These are phyloP conservation scores for Gentiana straminea DNA, from an alignment of 257 asterid species.

Conservation along the genomic window DNA sequence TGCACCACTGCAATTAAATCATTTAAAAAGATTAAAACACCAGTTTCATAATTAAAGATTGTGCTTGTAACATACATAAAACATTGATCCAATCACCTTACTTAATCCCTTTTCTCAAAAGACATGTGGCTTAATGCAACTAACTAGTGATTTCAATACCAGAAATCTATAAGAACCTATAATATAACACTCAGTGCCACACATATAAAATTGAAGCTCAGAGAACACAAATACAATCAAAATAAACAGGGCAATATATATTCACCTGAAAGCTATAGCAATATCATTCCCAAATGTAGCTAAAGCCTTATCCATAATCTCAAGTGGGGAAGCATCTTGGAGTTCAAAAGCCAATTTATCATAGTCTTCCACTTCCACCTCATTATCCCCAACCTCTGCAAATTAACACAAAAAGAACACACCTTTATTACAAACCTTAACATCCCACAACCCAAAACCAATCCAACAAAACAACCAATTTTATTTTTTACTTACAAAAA, in stretches of 20 bases:
- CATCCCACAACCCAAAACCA: background rate
- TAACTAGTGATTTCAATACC: too few relatives aligned
- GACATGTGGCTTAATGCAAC: too few relatives aligned
- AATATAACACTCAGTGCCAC: too few relatives aligned
- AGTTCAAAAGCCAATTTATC: slow-evolving; percentile 47
- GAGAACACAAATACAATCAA: background rate
- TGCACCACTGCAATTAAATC: slow-evolving; percentile 52
- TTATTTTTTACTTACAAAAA: too few relatives aligned
- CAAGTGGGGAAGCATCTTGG: slow-evolving; percentile 59
- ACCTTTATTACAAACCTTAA: background rate
- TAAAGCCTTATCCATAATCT: slow-evolving; percentile 69
- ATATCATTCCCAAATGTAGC: slow-evolving; percentile 57
- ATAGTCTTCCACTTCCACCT: slow-evolving; percentile 39
- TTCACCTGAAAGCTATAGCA: slow-evolving; percentile 83
- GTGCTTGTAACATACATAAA: background rate
- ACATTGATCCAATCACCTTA: too few relatives aligned
- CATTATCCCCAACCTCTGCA: slow-evolving; percentile 30
- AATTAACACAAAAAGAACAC: background rate
- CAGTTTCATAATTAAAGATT: too few relatives aligned
- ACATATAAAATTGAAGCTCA: too few relatives aligned
- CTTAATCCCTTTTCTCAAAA: too few relatives aligned
- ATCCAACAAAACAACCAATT: background rate
- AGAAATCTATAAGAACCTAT: too few relatives aligned
- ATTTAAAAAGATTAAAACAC: background rate
- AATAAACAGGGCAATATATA: background rate